Base-by-base conservation (phyloP, 106 monocot genomes). In the Dendrobium catenatum region DNA sequence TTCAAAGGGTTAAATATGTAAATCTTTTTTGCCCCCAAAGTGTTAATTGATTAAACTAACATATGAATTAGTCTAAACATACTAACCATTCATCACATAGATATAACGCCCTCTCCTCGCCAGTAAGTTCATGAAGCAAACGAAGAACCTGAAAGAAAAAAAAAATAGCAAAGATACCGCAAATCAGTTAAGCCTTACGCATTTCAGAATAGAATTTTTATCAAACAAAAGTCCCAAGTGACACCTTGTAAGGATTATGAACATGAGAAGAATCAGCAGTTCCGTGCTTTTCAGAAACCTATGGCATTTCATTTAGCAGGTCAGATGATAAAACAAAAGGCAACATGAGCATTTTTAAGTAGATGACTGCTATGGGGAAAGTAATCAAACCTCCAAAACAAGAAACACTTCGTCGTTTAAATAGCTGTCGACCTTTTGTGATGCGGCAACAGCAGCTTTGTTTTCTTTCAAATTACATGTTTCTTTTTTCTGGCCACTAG, bases 61-160 rank as follows among this genome's bases (percentile, higher is more conserved):
- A 46, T 46, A 46, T 46, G 46, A 46, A 46, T 46, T 46, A 9
- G 37, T 37, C 37, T 37, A 3, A 37, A 3, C 37, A 37, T 49
- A 80, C 93, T 80, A 66, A 99, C 99, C 99, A 99, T 75, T 99
- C 95, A 86, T 99, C 95, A 74, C 67, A 90, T 58, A 99, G 85
- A 86, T 93, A 79, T 83, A 95, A 79, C 56, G 74, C 72, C 77
- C 83, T 81, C 81, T 99, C 99, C 80, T 88, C 81, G 27, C 93
- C 91, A 78, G 77, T 83, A 78, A 75, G 81, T 72, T 99, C 99
- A 82, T 95, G 86, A 61, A 99, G 86, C 68, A 99, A 82, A 31
- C 95, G 99, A 43, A 99, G 90, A 79, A 99, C 84, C 97, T 97
- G 76, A 64, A 79, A 61, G 66, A 40, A 43, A 73, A 31, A 31